Evolutionary conservation across 176 grass and related monocot genomes (phyloP).

Genomic region (Lolium perenne): DNA sequence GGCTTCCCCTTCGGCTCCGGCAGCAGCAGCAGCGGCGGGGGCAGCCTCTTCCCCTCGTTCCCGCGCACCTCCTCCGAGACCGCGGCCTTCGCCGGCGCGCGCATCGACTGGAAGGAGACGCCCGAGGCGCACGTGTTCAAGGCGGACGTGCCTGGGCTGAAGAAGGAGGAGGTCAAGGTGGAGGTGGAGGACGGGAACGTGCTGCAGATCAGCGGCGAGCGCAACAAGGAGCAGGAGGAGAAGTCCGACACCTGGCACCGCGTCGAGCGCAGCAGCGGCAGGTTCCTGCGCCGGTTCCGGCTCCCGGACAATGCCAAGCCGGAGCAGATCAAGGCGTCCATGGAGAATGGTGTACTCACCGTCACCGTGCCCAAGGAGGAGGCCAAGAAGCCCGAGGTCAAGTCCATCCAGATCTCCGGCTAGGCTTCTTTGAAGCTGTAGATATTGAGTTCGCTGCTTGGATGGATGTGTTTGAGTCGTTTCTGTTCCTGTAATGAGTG

Average conservation of each 20-base stretch:
- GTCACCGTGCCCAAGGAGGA: slow-evolving; percentile 65
- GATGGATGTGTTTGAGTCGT: too few species aligned
- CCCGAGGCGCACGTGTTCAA: too few species aligned
- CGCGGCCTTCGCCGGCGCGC: too few species aligned
- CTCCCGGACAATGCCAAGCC: slow-evolving; percentile 61
- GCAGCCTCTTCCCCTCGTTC: slow-evolving; percentile 35
- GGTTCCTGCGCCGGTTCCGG: slow-evolving; percentile 56
- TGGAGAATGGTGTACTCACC: slow-evolving; percentile 74
- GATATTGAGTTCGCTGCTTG: too few species aligned
- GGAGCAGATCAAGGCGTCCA: slow-evolving; percentile 55
- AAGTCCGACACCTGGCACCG: slow-evolving; percentile 64
- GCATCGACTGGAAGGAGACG: too few species aligned
- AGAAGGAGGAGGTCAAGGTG: too few species aligned
- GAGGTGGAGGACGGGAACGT: slow-evolving; percentile 48
- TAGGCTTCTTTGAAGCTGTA: too few species aligned
- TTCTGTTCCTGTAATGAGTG: too few species aligned
- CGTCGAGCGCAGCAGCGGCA: slow-evolving; percentile 70
- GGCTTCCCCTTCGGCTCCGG: slow-evolving; percentile 55
- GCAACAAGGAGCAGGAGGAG: slow-evolving; percentile 66
- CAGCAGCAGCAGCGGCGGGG: neutral
- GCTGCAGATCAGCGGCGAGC: slow-evolving; percentile 62
- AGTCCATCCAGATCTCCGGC: too few species aligned
- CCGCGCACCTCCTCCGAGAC: too few species aligned
- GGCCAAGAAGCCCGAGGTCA: slow-evolving; percentile 34
- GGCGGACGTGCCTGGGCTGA: neutral